Evolutionary conservation across 2,329 filamentous ascomycete genomes (phyloP).

Genomic region (Cercospora janseana): DNA sequence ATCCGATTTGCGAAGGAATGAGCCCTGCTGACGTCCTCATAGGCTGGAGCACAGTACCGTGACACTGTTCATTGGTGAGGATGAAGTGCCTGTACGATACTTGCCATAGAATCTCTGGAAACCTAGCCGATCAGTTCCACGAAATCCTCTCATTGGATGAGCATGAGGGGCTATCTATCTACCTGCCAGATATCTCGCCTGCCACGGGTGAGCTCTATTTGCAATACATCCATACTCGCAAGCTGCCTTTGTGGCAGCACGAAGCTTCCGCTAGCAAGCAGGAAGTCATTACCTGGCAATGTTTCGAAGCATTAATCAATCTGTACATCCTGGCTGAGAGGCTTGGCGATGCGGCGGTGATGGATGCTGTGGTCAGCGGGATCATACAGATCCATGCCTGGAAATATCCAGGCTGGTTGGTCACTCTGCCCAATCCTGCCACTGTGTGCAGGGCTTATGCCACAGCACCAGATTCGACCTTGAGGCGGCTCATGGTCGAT

Average conservation of each 20-base stretch:
- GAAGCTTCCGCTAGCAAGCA: not conserved
- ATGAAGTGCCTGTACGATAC: not conserved
- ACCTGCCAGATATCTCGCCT: not conserved
- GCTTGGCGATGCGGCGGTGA: not conserved
- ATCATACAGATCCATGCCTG: not conserved
- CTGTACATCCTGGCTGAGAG: not conserved
- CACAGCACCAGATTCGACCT: not conserved
- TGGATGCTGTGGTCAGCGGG: not conserved
- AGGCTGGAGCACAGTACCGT: conserved; percentile 1
- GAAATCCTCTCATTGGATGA: not conserved
- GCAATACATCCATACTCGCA: not conserved
- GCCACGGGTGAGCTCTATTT: not conserved
- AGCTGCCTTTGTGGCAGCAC: not conserved
- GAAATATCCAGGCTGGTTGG: no score
- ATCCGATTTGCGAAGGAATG: no score
- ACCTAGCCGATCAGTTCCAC: not conserved
- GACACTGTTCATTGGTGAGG: not conserved
- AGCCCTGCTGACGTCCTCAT: not conserved
- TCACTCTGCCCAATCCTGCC: no score
- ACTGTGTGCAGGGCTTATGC: no score
- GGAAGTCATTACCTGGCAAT: not conserved
- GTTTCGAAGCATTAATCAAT: not conserved
- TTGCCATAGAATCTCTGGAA: not conserved
- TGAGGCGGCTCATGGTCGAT: not conserved
- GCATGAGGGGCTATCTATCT: not conserved